A percentile compares a stretch with the other conserved stretches of the same genome.
Evolutionary conservation across 495 filamentous ascomycete species (phyloP).

Genomic region (Penicillium crystallinum): DNA sequence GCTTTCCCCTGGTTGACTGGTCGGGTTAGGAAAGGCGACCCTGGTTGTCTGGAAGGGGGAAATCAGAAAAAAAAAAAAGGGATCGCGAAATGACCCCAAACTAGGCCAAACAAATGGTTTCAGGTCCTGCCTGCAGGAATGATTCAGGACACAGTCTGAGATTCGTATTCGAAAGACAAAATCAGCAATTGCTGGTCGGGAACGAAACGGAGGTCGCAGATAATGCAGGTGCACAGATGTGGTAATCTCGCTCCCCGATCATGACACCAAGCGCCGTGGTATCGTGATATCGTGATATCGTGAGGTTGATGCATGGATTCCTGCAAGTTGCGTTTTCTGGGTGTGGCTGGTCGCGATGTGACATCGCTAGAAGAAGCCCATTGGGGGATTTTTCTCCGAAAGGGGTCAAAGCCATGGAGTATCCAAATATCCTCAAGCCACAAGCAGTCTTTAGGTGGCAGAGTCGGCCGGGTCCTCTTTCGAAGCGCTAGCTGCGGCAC

Average conservation of each 20-base stretch:
- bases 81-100: background rate
- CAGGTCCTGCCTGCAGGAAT: background rate
- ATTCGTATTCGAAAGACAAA: background rate
- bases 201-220: background rate
- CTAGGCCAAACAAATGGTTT: background rate
- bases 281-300: constrained; percentile 5
- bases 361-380: constrained; percentile 9
- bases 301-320: constrained; percentile 20
- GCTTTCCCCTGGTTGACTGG: background rate
- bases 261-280: background rate
- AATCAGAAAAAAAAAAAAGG: background rate
- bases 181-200: background rate
- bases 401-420: constrained; percentile 13
- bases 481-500: constrained; percentile 14
- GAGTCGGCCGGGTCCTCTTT: constrained; percentile 11
- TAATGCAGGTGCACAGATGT: constrained; percentile 8
- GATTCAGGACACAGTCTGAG: background rate
- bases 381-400: constrained; percentile 19
- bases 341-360: constrained; percentile 8
- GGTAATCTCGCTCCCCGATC: background rate
- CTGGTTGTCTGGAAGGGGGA: background rate
- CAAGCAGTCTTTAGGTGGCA: constrained; percentile 11
- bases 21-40: background rate
- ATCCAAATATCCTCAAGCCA: constrained; percentile 11
- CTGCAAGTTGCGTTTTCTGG: constrained; percentile 12